Evolutionary conservation across 345 rosid genomes (phyloP), one percentile per base, ranked within the genome.

Genomic region (Limnanthes douglasii): DNA sequence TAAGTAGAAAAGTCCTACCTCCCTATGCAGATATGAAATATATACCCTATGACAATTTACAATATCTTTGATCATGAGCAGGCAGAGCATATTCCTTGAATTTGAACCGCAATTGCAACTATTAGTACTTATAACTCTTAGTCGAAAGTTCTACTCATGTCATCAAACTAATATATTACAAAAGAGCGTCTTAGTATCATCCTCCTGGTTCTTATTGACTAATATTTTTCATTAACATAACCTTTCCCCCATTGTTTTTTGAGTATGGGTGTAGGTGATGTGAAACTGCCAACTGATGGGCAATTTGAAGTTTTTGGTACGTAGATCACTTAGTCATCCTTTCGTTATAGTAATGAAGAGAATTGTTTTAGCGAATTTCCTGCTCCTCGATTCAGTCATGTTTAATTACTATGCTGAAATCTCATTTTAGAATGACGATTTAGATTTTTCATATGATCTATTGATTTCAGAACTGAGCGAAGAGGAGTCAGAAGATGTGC

Each of bases 401-500:
- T 26, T 12, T 8, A 6, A 26, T 26, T 6, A 26, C 30, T 18
- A 5, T 4, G 9, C 31, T 42, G 9, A 23, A 42, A 25, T 2
- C 17, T 12, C 11, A 10, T 33, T 26, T 38, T 18, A 30, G 46
- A 33, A 38, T 48, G 1, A 15, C 11, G 23, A 22, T 19, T 25
- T 30, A 8, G 11, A 28, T 16, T 4, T 2, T 13, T 10, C 6
- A 15, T 2, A 4, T 8, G 15, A 37, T 44, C 45, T 31, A 8
- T 8, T 37, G 4, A 42, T 54, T 59, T 16, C 72, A 80, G 96
- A 72, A 43, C 46, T 86, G 64, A 80, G 86, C 56, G 60, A 64
- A 32, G 95, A 78, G 39, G 95, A 82, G 62, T 51, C 67, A 4
- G 93, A 82, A 46, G 93, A 82, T 44, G 78, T 74, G 37, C 64